These are phyloP conservation scores for Pachysandra terminalis DNA, from an alignment of 164 flowering plant species.

Conservation along the genomic window DNA sequence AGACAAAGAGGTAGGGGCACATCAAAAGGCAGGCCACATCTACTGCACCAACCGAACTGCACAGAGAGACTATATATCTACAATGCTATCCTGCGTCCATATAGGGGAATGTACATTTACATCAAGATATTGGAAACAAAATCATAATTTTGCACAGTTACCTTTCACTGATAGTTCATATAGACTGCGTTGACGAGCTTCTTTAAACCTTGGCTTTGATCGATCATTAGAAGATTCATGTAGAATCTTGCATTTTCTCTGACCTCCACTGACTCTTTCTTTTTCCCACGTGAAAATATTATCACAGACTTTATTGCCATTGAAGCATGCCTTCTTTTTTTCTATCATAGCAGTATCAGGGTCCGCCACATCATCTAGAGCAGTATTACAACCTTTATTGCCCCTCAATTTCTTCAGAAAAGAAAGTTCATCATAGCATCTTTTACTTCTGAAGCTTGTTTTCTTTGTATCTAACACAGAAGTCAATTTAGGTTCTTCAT, in stretches of 20 bases:
- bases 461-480: constrained; percentile 18
- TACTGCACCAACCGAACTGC: not conserved
- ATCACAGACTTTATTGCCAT: constrained; percentile 13
- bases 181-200: constrained; percentile 50
- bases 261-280: constrained; percentile 13
- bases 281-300: constrained; percentile 13
- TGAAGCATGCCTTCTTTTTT: constrained; percentile 12
- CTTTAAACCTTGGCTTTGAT: constrained; percentile 30
- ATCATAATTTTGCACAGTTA: constrained; percentile 1
- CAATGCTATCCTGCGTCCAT: constrained; percentile 2
- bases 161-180: constrained; percentile 41
- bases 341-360: constrained; percentile 9
- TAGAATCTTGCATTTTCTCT: constrained; percentile 2
- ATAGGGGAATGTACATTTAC: not conserved
- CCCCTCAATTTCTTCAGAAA: constrained; percentile 20
- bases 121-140: not conserved
- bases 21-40: not conserved
- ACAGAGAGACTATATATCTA: not conserved
- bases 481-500: constrained; percentile 12
- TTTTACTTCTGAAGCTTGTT: constrained; percentile 9
- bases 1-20: not conserved
- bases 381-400: constrained; percentile 9
- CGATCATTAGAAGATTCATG: constrained; percentile 8
- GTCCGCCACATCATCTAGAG: constrained; percentile 12
- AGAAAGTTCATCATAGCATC: constrained; percentile 6